Evolutionary conservation across 140 eudicot species (phyloP).

Genomic region (Flaveria floridana): DNA sequence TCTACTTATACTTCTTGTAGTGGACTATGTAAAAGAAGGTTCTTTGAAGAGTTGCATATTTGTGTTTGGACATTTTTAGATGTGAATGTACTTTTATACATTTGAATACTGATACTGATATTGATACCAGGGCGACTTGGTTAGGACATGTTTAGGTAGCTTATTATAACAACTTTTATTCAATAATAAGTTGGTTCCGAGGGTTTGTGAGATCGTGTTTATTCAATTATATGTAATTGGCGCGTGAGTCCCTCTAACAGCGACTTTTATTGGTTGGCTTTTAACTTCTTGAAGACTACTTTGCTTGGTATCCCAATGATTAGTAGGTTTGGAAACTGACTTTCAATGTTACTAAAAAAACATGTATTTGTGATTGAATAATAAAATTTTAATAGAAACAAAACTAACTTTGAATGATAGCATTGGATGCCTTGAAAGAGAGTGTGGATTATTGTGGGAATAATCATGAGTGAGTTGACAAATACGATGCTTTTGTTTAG

Average conservation of each 20-base stretch:
- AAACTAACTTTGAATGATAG: constrained; percentile 1
- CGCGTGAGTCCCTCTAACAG: background rate
- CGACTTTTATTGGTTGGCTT: background rate
- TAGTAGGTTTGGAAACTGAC: background rate
- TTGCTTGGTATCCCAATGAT: background rate
- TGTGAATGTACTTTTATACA: background rate
- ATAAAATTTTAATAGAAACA: background rate
- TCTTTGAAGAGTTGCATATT: constrained; percentile 19
- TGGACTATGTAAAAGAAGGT: constrained; percentile 20
- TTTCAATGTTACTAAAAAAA: no score
- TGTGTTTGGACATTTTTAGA: background rate
- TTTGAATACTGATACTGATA: background rate
- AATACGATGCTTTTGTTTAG: constrained; percentile 30
- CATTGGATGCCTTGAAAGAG: constrained; percentile 35
- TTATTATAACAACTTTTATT: background rate
- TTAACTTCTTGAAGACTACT: background rate
- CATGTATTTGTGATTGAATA: no score
- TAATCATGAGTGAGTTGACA: constrained; percentile 43
- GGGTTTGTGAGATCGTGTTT: background rate
- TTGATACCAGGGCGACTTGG: background rate
- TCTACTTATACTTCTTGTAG: constrained; percentile 21
- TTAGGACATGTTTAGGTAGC: background rate
- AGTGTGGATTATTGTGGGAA: constrained; percentile 30
- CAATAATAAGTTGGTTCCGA: background rate
- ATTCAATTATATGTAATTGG: background rate